These are phyloP conservation scores for Aspergillus glaucus DNA, from an alignment of 2,329 filamentous ascomycete species.

Conservation along the genomic window DNA sequence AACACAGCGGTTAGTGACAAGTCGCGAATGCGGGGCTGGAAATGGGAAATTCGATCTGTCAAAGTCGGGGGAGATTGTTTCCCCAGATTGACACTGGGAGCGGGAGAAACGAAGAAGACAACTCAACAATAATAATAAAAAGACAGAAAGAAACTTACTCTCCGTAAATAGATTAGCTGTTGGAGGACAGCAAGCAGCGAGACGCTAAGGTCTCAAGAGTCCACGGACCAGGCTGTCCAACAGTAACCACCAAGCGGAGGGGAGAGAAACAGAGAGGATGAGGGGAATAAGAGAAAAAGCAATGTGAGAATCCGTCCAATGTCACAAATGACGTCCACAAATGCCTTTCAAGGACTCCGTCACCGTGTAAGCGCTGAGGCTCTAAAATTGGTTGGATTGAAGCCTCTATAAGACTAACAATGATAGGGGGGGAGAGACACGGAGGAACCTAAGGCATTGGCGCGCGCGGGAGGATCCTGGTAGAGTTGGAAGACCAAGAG, in stretches of 20 bases:
- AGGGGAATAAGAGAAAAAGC: background rate
- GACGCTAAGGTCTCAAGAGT: constrained; percentile 1
- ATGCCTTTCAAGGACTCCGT: background rate
- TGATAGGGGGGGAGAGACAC: background rate
- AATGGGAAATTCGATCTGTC: background rate
- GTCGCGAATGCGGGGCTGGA: background rate
- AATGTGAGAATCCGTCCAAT: too few relatives aligned
- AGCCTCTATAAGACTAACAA: background rate
- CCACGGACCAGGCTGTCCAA: background rate
- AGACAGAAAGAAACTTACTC: background rate
- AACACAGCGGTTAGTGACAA: background rate
- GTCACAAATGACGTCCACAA: too few relatives aligned
- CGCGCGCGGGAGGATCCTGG: background rate
- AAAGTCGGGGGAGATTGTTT: too few relatives aligned
- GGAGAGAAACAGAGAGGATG: constrained; percentile 2
- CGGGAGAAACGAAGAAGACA: too few relatives aligned
- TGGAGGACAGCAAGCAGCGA: background rate
- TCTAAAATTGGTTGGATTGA: background rate
- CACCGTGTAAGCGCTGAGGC: background rate
- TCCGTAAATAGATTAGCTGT: background rate
- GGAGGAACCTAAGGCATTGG: background rate
- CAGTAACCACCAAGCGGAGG: background rate
- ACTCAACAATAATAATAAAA: background rate
- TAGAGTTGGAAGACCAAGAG: background rate
- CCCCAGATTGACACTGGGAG: too few relatives aligned